Conservation (phyloP, 2,329 filamentous ascomycete genomes). For the Bipolaris sorokiniana region DNA sequence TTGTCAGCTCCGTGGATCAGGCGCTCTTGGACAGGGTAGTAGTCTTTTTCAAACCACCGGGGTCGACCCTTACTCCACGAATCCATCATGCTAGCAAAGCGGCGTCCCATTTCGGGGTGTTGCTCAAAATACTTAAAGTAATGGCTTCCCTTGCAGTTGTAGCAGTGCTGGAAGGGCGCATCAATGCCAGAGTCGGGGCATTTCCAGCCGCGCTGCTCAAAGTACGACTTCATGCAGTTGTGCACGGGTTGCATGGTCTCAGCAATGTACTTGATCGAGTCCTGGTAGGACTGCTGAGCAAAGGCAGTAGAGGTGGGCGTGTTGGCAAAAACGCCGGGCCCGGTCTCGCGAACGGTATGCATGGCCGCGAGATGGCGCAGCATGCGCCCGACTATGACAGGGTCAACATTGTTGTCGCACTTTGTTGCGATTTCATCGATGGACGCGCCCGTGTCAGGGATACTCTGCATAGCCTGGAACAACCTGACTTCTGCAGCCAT, state of each 20-base stretch:
- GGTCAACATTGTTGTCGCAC: conserved; percentile 21
- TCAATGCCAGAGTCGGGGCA: conserved; percentile 24
- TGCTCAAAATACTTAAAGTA: conserved; percentile 35
- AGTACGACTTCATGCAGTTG: conserved; percentile 25
- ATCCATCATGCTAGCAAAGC: conserved; percentile 40
- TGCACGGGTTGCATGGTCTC: conserved; percentile 31
- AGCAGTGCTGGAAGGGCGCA: conserved; percentile 31
- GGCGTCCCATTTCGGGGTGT: conserved; percentile 28
- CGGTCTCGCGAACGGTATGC: conserved; percentile 28
- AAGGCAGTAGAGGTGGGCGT: conserved; percentile 25
- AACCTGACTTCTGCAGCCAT: conserved; percentile 30
- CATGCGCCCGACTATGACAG: conserved; percentile 34
- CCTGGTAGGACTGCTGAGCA: conserved; percentile 26
- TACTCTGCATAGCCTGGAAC: conserved; percentile 27
- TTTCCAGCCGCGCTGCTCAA: conserved; percentile 24
- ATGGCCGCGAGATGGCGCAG: conserved; percentile 38
- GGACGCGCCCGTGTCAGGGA: conserved; percentile 17
- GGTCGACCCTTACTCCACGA: conserved; percentile 35
- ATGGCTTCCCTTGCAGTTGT: conserved; percentile 26
- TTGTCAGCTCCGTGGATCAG: conserved; percentile 25
- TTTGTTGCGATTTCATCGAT: conserved; percentile 22
- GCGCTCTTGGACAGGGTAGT: conserved; percentile 35
- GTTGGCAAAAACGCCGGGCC: conserved; percentile 24
- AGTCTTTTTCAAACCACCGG: conserved; percentile 29
- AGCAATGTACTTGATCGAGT: conserved; percentile 30